These are phyloP conservation scores for Jacaranda mimosifolia DNA, from an alignment of 257 asterid genomes.

Conservation along the genomic window DNA sequence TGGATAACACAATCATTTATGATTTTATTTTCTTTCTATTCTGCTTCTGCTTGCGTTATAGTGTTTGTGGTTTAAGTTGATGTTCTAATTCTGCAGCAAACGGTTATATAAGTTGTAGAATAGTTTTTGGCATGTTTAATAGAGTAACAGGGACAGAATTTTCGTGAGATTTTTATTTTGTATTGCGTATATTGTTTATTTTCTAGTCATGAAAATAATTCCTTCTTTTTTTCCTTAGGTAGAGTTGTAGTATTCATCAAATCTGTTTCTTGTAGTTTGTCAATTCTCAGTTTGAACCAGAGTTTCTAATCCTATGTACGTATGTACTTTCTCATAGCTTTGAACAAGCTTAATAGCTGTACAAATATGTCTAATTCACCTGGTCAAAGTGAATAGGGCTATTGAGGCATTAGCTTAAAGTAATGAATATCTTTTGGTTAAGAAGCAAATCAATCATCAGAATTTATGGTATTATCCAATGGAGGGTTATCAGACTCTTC, in stretches of 20 bases:
- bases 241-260: not conserved
- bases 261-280: not conserved
- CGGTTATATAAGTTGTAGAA: not conserved
- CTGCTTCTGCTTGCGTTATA: conserved; percentile 4
- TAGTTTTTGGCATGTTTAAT: not conserved
- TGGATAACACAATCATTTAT: not conserved
- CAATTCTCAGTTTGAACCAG: not conserved
- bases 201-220: not conserved
- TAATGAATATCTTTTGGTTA: not conserved
- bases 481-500: no score
- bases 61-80: not conserved
- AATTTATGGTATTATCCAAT: no score
- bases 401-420: not conserved
- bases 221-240: not conserved
- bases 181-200: not conserved
- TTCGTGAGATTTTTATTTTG: not conserved
- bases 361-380: no score
- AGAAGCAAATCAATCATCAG: not conserved
- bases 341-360: no score
- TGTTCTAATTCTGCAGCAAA: not conserved
- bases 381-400: not conserved
- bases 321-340: not conserved
- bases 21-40: not conserved
- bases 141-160: conserved; percentile 6
- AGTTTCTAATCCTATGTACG: not conserved